Base-by-base conservation (phyloP, 805 yeast species). In the Candida railenensis region DNA sequence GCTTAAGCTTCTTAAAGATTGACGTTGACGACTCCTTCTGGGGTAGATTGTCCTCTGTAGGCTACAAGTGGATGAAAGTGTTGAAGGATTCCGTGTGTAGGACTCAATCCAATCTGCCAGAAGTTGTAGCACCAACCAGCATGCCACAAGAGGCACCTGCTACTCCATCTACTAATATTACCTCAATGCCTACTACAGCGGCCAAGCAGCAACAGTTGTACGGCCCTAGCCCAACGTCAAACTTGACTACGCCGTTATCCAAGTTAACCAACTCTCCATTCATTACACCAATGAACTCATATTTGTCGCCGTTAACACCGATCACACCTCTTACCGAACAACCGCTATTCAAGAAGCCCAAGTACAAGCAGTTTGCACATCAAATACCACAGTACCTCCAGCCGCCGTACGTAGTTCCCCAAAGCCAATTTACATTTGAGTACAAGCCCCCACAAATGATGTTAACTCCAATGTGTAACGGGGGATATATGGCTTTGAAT, bases 21-120 rank as follows among this genome's bases (percentile, higher is more conserved):
- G 48, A 47, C 40, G 39, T 41, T 2, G 66, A 63, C 40, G 43
- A 42, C 1, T 32, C 51, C 9, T 64, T 66, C 44, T 66, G 70
- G 70, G 33, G 34, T 12, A 28, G 45, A 14, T 47, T 63, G 43
- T 15, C 37, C 3, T 37, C 40, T 11, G 15, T 20, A 19, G 42
- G 32, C 7, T 12, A 11, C 9, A 21, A 28, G 19, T 39, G 42
- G 42, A n/a, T 28, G 32, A 32, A 39, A 39, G 22, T 21, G n/a
- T 39, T 39, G 22, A 18, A 18, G 33, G 15, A 15, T 7, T 37
- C 28, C 8, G 40, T 37, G 18, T 37, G 28, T 14, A 20, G 40
- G 30, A 25, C 30, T 5, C 9, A 25, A 25, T 11, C 7, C 9
- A n/a, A 11, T 32, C 42, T n/a, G 34, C 33, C 15, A 14, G 37